Percentiles rank a stretch among this genome's conserved stretches.
Conservation (phyloP, 768 basidiomycete species). For the Psilocybe cyanescens region DNA sequence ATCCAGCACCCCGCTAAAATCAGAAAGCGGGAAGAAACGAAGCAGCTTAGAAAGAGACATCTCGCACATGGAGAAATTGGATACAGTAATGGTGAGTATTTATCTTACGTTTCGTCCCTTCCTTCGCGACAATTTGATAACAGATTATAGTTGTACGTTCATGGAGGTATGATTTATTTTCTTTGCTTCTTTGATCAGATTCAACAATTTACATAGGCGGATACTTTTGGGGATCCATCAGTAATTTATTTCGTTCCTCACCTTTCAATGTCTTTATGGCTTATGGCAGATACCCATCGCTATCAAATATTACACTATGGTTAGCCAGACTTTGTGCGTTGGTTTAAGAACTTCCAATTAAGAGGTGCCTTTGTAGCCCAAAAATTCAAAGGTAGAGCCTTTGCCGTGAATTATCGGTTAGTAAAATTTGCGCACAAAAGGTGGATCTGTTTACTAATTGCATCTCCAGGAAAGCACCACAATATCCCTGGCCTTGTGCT, state of each 20-base stretch:
- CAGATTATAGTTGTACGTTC: conserved; percentile 58
- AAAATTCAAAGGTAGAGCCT: conserved; percentile 72
- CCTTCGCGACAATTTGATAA: not conserved
- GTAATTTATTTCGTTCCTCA: conserved; percentile 33
- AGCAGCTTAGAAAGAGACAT: conserved; percentile 40
- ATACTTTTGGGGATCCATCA: conserved; percentile 70
- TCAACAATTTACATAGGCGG: conserved; percentile 43
- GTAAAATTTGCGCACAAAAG: not conserved
- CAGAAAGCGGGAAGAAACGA: conserved; percentile 33
- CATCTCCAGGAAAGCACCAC: conserved; percentile 66
- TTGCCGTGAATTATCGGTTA: conserved; percentile 59
- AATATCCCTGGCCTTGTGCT: conserved; percentile 83
- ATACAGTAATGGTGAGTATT: conserved; percentile 54
- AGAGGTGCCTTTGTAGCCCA: conserved; percentile 43
- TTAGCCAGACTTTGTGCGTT: conserved; percentile 27
- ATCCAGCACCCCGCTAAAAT: conserved; percentile 18
- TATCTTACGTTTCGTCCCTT: not conserved
- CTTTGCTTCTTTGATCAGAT: not conserved
- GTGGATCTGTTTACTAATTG: conserved; percentile 15
- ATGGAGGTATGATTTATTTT: conserved; percentile 50
- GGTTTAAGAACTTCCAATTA: not conserved
- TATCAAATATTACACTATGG: conserved; percentile 64
- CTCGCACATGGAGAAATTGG: conserved; percentile 56
- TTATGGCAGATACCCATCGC: conserved; percentile 55
- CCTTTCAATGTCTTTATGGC: not conserved